Base-by-base conservation (phyloP, 2,329 filamentous ascomycete genomes). In the Talaromyces piceae region DNA sequence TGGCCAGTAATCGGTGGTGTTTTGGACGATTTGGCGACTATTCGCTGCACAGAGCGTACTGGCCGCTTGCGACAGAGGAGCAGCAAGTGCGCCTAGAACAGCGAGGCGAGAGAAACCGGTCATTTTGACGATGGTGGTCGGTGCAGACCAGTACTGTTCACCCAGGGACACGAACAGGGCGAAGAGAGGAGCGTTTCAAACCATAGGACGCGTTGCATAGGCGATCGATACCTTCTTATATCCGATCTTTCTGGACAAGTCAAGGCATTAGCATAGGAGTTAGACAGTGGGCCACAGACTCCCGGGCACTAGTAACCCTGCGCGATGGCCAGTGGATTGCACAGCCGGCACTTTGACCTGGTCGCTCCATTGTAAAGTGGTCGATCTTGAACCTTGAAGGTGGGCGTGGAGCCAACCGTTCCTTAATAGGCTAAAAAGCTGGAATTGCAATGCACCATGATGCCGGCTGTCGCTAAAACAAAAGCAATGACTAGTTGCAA, bases 1-100 rank as follows among this genome's bases (percentile, higher is more conserved):
- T 28, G 46, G 46, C 46, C 46, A 48, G 46, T 37, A 22, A 2
- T 25, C 23, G 28, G 28, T 48, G 5, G 30, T 33, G 33, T 48
- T 48, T 12, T 20, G 23, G 20, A 33, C 28, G 12, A 48, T 28
- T 16, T 31, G 16, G 8, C 46, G 20, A 13, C 13, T 37, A n/a
- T 48, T 25, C 4, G 46, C 31, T 8, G 46, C 12, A 18, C 33
- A 41, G 22, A 48, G 18, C 3, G 11, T 16, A 25, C 20, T 6
- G 8, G 39, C 23, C n/a, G 39, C 39, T 22, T 43, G 20, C 23
- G 39, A 43, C 6, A 43, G 9, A 23, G 39, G 39, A 43, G 23
- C 20, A 3, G 11, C 20, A 12, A 43, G 23, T n/a, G 20, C 20
- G 39, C 20, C 39, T 8, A 43, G 39, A 6, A 25, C 39, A 5